Evolutionary conservation across 257 asterid species (phyloP).

Genomic region (Solanum commersonii): DNA sequence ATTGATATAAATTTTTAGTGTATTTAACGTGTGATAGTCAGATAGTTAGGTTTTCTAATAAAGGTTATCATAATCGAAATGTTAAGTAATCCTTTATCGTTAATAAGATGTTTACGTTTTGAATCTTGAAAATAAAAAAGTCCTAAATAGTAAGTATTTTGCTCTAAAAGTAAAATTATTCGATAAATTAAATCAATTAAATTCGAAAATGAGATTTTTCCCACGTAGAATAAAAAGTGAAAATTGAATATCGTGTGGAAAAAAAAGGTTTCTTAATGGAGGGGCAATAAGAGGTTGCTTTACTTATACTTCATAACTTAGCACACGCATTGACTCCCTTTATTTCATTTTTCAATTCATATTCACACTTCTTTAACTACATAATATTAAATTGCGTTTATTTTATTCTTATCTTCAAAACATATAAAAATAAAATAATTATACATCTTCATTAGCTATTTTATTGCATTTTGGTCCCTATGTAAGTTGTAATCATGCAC

Average conservation of each 20-base stretch:
- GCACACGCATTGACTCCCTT: neutral
- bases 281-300: constrained; percentile 50
- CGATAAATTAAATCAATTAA: too few species aligned
- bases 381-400: neutral
- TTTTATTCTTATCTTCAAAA: neutral
- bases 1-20: neutral
- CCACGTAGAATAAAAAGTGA: too few species aligned
- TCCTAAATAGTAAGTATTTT: too few species aligned
- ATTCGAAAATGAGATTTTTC: too few species aligned
- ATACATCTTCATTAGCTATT: neutral
- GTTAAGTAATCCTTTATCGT: too few species aligned
- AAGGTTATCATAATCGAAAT: too few species aligned
- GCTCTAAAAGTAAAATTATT: too few species aligned
- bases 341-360: neutral
- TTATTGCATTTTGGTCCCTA: neutral
- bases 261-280: constrained; percentile 41
- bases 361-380: neutral
- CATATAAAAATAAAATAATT: neutral
- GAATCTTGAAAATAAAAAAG: too few species aligned
- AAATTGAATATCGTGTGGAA: rapidly evolving
- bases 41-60: too few species aligned
- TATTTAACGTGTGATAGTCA: neutral
- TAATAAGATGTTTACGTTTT: too few species aligned
- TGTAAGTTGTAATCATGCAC: neutral
- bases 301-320: constrained; percentile 39